A percentile compares a stretch with the other conserved stretches of the same genome.
phyloP scores from a whole-genome alignment of 139 green algal species.

The Gonium pectorale region DNA sequence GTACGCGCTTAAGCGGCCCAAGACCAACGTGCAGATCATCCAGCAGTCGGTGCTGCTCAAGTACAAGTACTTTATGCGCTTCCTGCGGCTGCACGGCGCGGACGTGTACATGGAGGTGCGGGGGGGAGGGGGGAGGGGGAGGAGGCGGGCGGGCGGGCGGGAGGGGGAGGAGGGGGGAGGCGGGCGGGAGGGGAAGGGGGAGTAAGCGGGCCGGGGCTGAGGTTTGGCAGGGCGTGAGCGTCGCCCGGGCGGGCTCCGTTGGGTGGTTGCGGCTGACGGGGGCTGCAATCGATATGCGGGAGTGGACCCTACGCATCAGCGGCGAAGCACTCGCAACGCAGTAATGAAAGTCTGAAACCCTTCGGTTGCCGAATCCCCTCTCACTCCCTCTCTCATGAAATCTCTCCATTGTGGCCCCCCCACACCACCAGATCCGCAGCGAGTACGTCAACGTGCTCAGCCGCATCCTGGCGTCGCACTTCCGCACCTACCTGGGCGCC shows the following conservation, averaged over 20 bases:
- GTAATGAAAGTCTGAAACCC: no score
- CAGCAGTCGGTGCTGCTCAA: constrained; percentile 95
- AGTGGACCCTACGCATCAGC: no score
- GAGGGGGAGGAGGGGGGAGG: neutral
- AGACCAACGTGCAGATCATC: constrained; percentile 95
- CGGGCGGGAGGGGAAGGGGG: neutral
- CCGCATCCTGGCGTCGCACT: constrained; percentile 86
- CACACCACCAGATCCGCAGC: constrained; percentile 70
- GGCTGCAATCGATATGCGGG: no score
- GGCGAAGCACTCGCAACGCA: no score
- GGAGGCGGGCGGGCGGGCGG: neutral
- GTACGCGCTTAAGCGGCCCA: constrained; percentile 88
- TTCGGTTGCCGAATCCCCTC: no score
- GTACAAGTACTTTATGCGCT: constrained; percentile 85
- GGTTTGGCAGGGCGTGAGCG: no score
- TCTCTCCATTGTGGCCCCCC: no score
- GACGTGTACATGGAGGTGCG: constrained; percentile 86
- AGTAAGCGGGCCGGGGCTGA: no score
- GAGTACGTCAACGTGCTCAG: constrained; percentile 89
- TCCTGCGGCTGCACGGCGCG: constrained; percentile 74
- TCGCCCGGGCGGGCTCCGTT: no score
- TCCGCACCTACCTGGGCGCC: constrained; percentile 87
- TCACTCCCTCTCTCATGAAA: neutral
- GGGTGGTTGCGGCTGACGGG: no score
- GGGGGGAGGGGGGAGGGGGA: neutral